Evolutionary conservation across 148 eudicot genomes (phyloP).

Genomic region (Fagopyrum homotropicum): DNA sequence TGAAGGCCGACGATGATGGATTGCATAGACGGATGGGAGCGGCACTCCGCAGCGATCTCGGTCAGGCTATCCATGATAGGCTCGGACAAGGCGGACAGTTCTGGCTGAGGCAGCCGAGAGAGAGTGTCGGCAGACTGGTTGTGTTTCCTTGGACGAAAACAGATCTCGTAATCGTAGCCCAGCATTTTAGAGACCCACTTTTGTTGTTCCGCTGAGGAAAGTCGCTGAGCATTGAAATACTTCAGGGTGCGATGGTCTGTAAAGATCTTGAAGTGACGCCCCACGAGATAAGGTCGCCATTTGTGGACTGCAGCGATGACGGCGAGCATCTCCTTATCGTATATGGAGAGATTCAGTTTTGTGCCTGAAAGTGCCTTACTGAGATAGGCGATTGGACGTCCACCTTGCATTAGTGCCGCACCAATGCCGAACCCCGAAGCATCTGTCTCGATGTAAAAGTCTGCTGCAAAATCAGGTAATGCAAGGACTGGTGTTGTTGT

Average conservation of each 20-base stretch:
- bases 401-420: no score
- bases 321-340: not conserved
- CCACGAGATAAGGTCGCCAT: conserved; percentile 12
- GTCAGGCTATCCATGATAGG: not conserved
- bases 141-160: not conserved
- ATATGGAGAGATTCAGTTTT: no score
- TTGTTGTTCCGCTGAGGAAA: not conserved
- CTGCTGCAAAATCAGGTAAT: no score
- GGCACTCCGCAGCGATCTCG: not conserved
- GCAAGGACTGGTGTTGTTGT: no score
- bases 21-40: not conserved
- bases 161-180: not conserved
- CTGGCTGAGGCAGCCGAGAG: not conserved
- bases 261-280: not conserved
- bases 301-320: conserved; percentile 12
- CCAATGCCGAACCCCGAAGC: no score
- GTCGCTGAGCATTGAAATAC: not conserved
- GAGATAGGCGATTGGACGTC: no score
- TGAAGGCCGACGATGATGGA: not conserved
- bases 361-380: no score
- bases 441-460: no score
- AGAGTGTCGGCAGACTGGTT: not conserved
- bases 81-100: not conserved
- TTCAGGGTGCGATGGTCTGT: no score
- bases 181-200: not conserved